These are phyloP conservation scores for Aureobasidium sp. DNA, from an alignment of 2,329 filamentous ascomycete species.

Conservation along the genomic window DNA sequence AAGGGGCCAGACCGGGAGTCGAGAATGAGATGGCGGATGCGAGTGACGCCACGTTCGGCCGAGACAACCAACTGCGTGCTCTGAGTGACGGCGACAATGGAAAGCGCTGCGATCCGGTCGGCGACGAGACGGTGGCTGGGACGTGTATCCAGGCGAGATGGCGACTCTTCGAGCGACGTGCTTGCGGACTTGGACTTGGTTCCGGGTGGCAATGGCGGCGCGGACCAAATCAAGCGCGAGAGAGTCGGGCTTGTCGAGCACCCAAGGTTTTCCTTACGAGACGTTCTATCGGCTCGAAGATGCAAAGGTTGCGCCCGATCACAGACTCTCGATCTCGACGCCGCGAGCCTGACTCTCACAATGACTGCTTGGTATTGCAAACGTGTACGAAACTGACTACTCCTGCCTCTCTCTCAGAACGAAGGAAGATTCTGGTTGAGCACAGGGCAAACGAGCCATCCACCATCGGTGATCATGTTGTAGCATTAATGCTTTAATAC, in stretches of 20 bases:
- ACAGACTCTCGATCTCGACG: not conserved
- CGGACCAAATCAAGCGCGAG: not conserved
- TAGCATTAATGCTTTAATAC: not conserved
- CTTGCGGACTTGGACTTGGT: not conserved
- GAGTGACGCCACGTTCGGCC: constrained; percentile 2
- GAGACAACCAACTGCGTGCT: not conserved
- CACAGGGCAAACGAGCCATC: constrained; percentile 10
- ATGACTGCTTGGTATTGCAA: not conserved
- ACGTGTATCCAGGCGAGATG: not conserved
- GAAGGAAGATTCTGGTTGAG: constrained; percentile 7
- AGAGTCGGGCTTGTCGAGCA: not conserved
- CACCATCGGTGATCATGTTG: constrained; percentile 8
- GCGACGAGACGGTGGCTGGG: not conserved
- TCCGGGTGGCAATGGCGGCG: not conserved
- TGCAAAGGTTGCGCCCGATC: not conserved
- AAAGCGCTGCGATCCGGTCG: not conserved
- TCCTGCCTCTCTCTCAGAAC: not conserved
- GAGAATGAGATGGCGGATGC: not conserved
- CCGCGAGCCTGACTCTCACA: not conserved
- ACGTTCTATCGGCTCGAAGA: not conserved
- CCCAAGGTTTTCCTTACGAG: not conserved
- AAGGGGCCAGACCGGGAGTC: not conserved
- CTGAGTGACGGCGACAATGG: not conserved
- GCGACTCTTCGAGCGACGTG: not conserved
- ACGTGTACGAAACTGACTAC: not conserved